Evolutionary conservation across 2,329 filamentous ascomycete species (phyloP).

Genomic region (Westerdykella ornata): DNA sequence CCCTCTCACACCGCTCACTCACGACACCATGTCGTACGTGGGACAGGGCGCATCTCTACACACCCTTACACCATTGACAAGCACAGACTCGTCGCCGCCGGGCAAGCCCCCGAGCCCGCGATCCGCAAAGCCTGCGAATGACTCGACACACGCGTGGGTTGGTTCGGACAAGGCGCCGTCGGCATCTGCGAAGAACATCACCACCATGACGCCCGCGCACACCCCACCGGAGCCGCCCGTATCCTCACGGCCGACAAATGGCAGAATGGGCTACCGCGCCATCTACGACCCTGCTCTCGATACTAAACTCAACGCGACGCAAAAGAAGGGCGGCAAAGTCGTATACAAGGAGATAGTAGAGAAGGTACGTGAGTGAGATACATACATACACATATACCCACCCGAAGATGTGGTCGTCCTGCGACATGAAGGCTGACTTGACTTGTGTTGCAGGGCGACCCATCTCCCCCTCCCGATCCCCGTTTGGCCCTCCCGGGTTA

Average conservation of each 20-base stretch:
- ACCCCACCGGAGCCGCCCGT: constrained; percentile 40
- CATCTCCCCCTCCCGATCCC: constrained; percentile 72
- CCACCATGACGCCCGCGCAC: constrained; percentile 41
- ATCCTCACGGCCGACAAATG: constrained; percentile 48
- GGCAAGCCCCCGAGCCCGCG: constrained; percentile 52
- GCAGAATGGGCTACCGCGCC: constrained; percentile 52
- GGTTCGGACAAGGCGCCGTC: constrained; percentile 29
- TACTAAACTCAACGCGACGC: constrained; percentile 50
- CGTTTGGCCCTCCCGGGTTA: constrained; percentile 64
- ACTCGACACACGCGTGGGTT: constrained; percentile 28
- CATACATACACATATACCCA: constrained; percentile 16
- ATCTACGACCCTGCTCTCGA: constrained; percentile 60
- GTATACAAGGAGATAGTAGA: constrained; percentile 48
- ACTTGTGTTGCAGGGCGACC: constrained; percentile 61
- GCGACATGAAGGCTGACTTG: constrained; percentile 38
- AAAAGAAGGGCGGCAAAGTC: constrained; percentile 38
- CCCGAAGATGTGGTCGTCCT: constrained; percentile 34
- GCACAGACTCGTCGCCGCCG: constrained; percentile 58
- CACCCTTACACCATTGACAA: constrained; percentile 59
- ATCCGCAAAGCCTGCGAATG: constrained; percentile 37
- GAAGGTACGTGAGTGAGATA: constrained; percentile 37
- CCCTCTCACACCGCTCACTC: constrained; percentile 45
- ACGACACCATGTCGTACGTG: constrained; percentile 49
- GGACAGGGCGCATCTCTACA: constrained; percentile 49
- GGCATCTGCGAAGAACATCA: constrained; percentile 39